A percentile compares a stretch with the other conserved stretches of the same genome.
Conservation (phyloP, 257 asterid genomes). For the Thymus quinquecostatus region DNA sequence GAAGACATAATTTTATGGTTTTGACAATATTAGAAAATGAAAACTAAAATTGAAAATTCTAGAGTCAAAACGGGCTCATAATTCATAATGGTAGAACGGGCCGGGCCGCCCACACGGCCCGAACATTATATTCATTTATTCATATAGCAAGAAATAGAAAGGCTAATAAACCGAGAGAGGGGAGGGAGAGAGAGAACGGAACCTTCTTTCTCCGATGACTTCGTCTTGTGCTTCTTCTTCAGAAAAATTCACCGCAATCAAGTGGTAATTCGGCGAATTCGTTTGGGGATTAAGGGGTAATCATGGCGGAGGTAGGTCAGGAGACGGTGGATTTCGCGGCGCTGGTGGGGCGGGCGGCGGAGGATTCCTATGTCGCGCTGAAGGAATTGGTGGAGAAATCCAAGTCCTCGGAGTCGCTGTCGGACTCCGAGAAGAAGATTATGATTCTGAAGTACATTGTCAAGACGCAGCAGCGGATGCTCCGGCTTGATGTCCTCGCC, state of each 20-base stretch:
- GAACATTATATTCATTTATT: neutral
- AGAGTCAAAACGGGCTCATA: too few relatives aligned
- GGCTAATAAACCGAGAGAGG: conserved; percentile 1
- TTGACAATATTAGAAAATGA: too few relatives aligned
- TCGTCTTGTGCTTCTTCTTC: conserved; percentile 6
- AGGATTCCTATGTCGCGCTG: conserved; percentile 70
- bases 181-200: neutral
- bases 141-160: neutral
- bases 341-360: conserved; percentile 81
- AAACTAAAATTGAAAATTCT: too few relatives aligned
- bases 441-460: conserved; percentile 85
- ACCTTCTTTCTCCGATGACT: conserved; percentile 36
- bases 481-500: conserved; percentile 95
- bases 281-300: conserved; percentile 26
- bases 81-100: too few relatives aligned
- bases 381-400: conserved; percentile 92
- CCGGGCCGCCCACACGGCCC: conserved; percentile 2
- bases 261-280: conserved; percentile 31
- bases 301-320: conserved; percentile 83
- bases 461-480: conserved; percentile 97
- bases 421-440: conserved; percentile 94
- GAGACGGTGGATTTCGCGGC: conserved; percentile 87
- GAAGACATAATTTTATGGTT: too few relatives aligned
- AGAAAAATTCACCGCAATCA: conserved; percentile 7
- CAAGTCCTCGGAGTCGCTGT: conserved; percentile 59